Conservation (phyloP, 2,329 filamentous ascomycete species). For the Bipolaris bicolor region DNA sequence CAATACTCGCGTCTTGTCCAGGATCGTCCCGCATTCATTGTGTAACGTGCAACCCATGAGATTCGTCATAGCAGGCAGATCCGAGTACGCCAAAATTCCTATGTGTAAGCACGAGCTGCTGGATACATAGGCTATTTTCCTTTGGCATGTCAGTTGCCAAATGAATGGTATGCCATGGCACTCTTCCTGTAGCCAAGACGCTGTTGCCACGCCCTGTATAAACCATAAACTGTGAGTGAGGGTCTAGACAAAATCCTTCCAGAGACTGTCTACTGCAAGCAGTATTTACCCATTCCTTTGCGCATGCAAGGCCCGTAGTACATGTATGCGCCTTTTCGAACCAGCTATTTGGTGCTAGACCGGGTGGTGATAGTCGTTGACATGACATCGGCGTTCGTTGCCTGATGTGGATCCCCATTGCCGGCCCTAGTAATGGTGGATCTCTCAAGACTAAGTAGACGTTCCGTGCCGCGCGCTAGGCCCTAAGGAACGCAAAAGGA, state of each 20-base stretch:
- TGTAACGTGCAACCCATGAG: neutral
- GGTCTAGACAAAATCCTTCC: neutral
- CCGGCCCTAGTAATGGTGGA: neutral
- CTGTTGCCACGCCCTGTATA: neutral
- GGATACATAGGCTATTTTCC: neutral
- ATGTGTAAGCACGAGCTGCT: neutral
- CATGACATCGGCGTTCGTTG: neutral
- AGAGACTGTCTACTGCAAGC: neutral
- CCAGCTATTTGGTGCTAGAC: neutral
- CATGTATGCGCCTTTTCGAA: neutral
- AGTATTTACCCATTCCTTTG: neutral
- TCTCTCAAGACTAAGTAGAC: neutral
- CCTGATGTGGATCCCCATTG: neutral
- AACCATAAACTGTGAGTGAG: neutral
- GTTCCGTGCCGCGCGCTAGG: constrained; percentile 7
- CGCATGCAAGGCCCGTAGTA: neutral
- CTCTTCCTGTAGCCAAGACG: neutral
- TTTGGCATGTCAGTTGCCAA: neutral
- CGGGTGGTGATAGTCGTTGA: neutral
- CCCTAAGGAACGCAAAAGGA: neutral
- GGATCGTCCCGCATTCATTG: neutral
- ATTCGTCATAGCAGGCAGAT: neutral
- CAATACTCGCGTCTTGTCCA: neutral
- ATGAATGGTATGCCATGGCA: neutral
- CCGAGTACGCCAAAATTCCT: neutral